Evolutionary conservation across 495 filamentous ascomycete species (phyloP), one percentile per base, ranked within the genome.

Genomic region (Filosporella fistucella): DNA sequence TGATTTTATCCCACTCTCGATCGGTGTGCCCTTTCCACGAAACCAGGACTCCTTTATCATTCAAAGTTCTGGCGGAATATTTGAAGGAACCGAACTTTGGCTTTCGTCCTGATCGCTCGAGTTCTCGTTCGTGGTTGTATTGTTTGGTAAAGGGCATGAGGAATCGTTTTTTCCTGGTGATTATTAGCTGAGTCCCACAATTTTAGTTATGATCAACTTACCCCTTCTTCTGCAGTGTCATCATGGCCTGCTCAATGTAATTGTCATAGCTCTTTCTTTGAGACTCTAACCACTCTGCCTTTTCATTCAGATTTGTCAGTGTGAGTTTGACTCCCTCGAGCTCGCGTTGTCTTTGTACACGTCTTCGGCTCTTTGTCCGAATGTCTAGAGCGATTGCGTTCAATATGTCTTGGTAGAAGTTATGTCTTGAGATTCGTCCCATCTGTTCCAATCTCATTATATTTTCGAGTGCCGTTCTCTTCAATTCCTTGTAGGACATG

Each of bases 1-100:
- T 90, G 61, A 96, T 82, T 52, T 86, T 85, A 52, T 90, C 86
- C 81, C 85, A 96, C 62, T 95, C 87, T 44, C 86, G 81, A 54
- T 95, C 88, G 30, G 25, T 42, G 54, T 89, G 90, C 17, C 90
- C 91, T 45, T 84, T 73, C 86, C 93, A 94, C 18, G 81, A 74
- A 34, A 99, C 84, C 6, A 99, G 72, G 2, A 99, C 91, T 36
- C 93, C 94, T 64, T 94, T 93, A 59, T 96, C 93, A 3, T 84
- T 84, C 23, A 99, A 77, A 28, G 85, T 86, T 38, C 88, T 82
- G 1, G 90, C 93, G 26, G 82, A 88, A 68, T 97, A 97, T 67
- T 97, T 97, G 80, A 85, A 99, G 9, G 86, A 91, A 37, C 93
- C 93, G 61, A 97, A 97, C 60, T 95, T 95, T 61, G 95, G 94